These are phyloP conservation scores for Dendrocalamus latiflorus DNA, from an alignment of 202 grass and related monocot genomes.

Conservation along the genomic window DNA sequence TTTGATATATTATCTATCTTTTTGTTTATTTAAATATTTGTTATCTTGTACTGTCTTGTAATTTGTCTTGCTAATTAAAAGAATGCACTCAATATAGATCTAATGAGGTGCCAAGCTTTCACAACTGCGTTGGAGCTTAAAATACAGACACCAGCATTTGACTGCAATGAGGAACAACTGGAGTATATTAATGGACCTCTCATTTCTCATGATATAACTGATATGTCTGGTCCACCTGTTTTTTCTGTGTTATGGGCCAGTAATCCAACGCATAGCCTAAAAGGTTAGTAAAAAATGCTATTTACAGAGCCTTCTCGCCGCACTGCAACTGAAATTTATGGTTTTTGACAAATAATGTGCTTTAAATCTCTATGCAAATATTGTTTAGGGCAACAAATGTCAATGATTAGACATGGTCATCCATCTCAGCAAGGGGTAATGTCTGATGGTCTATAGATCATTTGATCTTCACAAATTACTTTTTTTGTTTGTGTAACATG, in stretches of 20 bases:
- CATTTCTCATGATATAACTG: not conserved
- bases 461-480: not conserved
- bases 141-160: not conserved
- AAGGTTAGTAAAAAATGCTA: not conserved
- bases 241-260: not conserved
- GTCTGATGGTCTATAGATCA: not conserved
- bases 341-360: not conserved
- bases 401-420: not conserved
- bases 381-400: not conserved
- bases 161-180: not conserved
- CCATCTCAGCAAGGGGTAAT: constrained; percentile 19
- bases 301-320: not conserved
- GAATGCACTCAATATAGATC: not conserved
- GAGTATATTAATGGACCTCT: not conserved
- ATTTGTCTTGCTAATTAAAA: not conserved
- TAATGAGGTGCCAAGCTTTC: not conserved
- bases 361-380: not conserved
- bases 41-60: not conserved
- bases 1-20: not conserved
- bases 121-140: not conserved
- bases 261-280: not conserved
- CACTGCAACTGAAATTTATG: not conserved
- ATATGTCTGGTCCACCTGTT: not conserved
- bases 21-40: not conserved
- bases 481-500: not conserved